phyloP scores from a whole-genome alignment of 441 rosid species.

The Kokia cookei region DNA sequence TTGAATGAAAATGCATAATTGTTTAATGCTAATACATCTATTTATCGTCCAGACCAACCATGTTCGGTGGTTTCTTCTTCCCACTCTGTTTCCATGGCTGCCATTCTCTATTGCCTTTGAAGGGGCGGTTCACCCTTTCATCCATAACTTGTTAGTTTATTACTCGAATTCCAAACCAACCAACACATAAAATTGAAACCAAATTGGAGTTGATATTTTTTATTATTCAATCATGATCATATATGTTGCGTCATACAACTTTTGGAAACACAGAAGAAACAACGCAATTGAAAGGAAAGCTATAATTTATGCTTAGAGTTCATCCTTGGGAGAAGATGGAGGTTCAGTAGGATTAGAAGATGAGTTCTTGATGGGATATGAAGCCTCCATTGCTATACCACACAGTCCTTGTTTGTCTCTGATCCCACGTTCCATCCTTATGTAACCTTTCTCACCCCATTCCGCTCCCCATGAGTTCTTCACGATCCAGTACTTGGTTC shows the following conservation, averaged over 20 bases:
- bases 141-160: neutral
- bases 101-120: too few species aligned
- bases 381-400: conserved; percentile 86
- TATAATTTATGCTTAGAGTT: conserved; percentile 34
- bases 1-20: too few species aligned
- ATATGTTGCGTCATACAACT: neutral
- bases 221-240: neutral
- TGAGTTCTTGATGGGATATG: conserved; percentile 74
- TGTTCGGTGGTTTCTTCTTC: too few species aligned
- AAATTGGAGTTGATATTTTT: neutral
- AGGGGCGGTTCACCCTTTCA: too few species aligned
- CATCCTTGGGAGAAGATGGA: conserved; percentile 46
- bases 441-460: conserved; percentile 95
- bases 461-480: conserved; percentile 81
- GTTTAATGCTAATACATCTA: too few species aligned
- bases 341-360: conserved; percentile 36
- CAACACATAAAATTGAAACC: neutral
- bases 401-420: conserved; percentile 56
- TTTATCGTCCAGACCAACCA: too few species aligned
- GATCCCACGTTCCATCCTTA: conserved; percentile 69
- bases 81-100: too few species aligned
- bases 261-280: neutral
- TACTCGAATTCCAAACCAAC: too few species aligned
- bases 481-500: conserved; percentile 86
- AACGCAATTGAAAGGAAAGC: neutral